These are phyloP conservation scores for Aureobasidium sp. DNA, from an alignment of 2,329 filamentous ascomycete genomes.

Conservation along the genomic window DNA sequence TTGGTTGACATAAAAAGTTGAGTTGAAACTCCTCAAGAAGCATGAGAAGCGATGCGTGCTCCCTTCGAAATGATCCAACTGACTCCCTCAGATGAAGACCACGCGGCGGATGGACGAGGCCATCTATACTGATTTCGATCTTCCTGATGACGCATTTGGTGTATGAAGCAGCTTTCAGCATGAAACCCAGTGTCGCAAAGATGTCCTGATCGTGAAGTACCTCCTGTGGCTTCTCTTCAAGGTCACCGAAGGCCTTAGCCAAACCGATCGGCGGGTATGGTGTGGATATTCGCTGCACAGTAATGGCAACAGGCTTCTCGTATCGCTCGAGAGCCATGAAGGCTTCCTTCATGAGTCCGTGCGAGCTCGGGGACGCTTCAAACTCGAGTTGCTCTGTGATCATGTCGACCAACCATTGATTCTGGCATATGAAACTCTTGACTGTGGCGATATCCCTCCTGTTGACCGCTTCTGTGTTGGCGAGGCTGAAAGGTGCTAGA, in stretches of 20 bases:
- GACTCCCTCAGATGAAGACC: too few relatives aligned
- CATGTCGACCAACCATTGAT: neutral
- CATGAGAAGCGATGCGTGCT: too few relatives aligned
- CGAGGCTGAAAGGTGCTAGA: too few relatives aligned
- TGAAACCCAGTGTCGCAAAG: neutral
- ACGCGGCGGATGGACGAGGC: too few relatives aligned
- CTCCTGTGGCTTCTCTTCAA: neutral
- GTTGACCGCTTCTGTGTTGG: neutral
- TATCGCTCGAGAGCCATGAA: neutral
- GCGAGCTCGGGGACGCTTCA: neutral
- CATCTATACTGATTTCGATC: too few relatives aligned
- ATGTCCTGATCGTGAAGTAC: neutral
- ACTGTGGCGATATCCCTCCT: too few relatives aligned
- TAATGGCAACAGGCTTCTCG: neutral
- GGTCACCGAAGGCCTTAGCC: neutral
- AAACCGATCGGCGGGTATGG: neutral
- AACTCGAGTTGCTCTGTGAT: neutral
- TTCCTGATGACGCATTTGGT: neutral
- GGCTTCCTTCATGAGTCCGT: neutral
- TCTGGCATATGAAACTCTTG: neutral
- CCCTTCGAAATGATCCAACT: too few relatives aligned
- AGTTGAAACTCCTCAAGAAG: too few relatives aligned
- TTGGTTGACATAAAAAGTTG: neutral
- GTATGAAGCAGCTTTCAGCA: neutral
- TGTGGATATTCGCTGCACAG: neutral